Base-by-base conservation (phyloP, 371 early-diverging fungal genomes). In the Umbelopsis sp. region DNA sequence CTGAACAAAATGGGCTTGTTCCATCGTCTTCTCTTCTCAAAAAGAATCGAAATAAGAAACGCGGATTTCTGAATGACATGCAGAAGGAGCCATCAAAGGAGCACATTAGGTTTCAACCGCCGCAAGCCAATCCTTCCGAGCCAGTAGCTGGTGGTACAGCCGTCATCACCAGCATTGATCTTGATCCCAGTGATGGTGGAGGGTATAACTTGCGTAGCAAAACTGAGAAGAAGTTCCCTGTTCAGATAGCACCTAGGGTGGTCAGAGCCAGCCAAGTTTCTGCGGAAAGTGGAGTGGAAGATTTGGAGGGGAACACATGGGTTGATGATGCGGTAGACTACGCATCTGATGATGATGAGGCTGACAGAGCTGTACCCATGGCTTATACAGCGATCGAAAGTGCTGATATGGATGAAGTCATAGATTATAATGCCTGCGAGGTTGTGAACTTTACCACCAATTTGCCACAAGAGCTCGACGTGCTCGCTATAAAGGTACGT, bases 401-500 rank as follows among this genome's bases (percentile, higher is more conserved):
- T 57, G 57, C 57, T 3, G 57, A 57, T 35, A 57, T 57, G 57
- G 57, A 57, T 2, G 57, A 57, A 18, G 57, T 18, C 35, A 35
- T 57, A 1, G 57, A 57, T 29, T 57, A 57, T 57, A 29, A 57
- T 57, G 10, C 57, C n/a, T 57, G 57, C 35, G 35, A 29, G 18
- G 57, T 57, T 1, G 57, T 57, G 32, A 57, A 57, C 18, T 57
- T 57, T 16, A 57, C 57, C 11, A 57, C 35, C 35, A 29, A 57
- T 14, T 57, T 57, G 35, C 57, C 57, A 7, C 37, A 57, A 12
- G 57, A 35, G 29, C 57, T 57, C 14, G 57, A 57, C 32, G 57
- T 57, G 10, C 57, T 57, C 10, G 57, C 57, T 18, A 57, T 57
- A 57, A 57, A 57, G 57, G 57, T 57, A 35, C 11, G 48, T 48